These are phyloP conservation scores for Fusarium musae DNA, from an alignment of 2,329 filamentous ascomycete genomes.

Conservation along the genomic window DNA sequence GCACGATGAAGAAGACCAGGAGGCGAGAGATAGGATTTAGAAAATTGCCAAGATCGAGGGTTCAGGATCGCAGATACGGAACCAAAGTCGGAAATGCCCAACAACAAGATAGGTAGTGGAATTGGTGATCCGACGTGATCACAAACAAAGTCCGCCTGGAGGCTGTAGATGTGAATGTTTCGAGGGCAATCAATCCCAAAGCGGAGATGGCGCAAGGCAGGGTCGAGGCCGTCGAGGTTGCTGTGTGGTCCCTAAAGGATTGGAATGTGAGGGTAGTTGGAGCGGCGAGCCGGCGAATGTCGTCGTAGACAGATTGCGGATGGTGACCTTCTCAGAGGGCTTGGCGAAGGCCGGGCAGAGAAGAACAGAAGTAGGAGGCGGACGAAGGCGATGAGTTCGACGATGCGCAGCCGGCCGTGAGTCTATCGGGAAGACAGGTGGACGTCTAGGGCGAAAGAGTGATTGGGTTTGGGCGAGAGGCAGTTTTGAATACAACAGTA, in stretches of 20 bases:
- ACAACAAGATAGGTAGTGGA: slow-evolving; percentile 23
- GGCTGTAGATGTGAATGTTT: slow-evolving; percentile 31
- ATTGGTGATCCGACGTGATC: slow-evolving; percentile 20
- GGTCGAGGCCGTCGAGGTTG: slow-evolving; percentile 34
- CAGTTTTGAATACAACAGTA: slow-evolving; percentile 17
- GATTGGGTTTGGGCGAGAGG: slow-evolving; percentile 28
- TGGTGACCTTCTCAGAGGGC: slow-evolving; percentile 30
- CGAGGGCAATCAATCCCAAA: slow-evolving; percentile 34
- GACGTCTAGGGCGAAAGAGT: slow-evolving; percentile 19
- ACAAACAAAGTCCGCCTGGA: slow-evolving; percentile 17
- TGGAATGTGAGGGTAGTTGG: slow-evolving; percentile 42
- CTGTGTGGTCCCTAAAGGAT: slow-evolving; percentile 23
- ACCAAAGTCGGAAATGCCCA: slow-evolving; percentile 17
- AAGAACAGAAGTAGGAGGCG: slow-evolving; percentile 3
- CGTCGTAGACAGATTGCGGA: slow-evolving; percentile 37
- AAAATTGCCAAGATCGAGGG: slow-evolving; percentile 17
- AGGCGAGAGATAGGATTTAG: slow-evolving; percentile 18
- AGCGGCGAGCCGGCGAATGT: slow-evolving; percentile 37
- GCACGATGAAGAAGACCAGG: not conserved
- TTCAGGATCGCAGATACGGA: slow-evolving; percentile 21
- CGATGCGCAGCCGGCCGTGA: slow-evolving; percentile 37
- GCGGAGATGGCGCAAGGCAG: slow-evolving; percentile 32
- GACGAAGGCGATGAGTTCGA: slow-evolving; percentile 36
- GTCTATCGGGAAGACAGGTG: slow-evolving; percentile 33
- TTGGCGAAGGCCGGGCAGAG: slow-evolving; percentile 31